Base-by-base conservation (phyloP, 139 green algal species). In the Microglena sp. region DNA sequence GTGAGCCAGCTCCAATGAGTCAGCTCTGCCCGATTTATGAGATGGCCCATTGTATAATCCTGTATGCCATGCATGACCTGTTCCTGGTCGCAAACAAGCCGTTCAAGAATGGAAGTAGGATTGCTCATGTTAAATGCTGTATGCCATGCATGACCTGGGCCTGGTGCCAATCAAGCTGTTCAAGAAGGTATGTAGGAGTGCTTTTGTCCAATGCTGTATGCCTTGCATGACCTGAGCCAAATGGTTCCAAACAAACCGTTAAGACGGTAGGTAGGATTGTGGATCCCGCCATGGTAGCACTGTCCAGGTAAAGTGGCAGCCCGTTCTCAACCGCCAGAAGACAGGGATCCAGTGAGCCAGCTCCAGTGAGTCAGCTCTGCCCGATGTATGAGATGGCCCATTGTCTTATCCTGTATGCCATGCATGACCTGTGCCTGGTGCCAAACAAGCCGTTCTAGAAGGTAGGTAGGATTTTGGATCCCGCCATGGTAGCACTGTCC, bases 331-430 rank as follows among this genome's bases (percentile, higher is more conserved):
- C 53, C 53, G 6, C 53, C 8, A 8, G n/a, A 63, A 36, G 4
- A 24, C 27, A 5, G n/a, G n/a, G n/a, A n/a, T n/a, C n/a, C n/a
- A n/a, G n/a, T n/a, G n/a, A n/a, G n/a, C n/a, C n/a, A n/a, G n/a
- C n/a, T n/a, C n/a, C n/a, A n/a, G n/a, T n/a, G n/a, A n/a, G n/a
- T n/a, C n/a, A 6, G 94, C 94, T 0, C 75, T 99, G 40, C 94
- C 94, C 1, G 94, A 99, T 54, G 92, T 89, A n/a, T 66, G 93
- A 0, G 94, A 99, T 70, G 94, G 94, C 56, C 31, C 94, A 99
- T 68, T 79, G 94, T 15, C 87, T 94, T 60, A 98, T 99, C 50
- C 76, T 99, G 55, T 85, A 63, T 53, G 73, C 93, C 40, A 99
- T 99, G 92, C 86, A 98, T 69, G 92, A 97, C 30, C 79, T 99